A percentile compares a stretch with the other conserved stretches of the same genome.
These are phyloP conservation scores for Sporobolomyces roseus DNA, from an alignment of 768 basidiomycete genomes.

Conservation along the genomic window DNA sequence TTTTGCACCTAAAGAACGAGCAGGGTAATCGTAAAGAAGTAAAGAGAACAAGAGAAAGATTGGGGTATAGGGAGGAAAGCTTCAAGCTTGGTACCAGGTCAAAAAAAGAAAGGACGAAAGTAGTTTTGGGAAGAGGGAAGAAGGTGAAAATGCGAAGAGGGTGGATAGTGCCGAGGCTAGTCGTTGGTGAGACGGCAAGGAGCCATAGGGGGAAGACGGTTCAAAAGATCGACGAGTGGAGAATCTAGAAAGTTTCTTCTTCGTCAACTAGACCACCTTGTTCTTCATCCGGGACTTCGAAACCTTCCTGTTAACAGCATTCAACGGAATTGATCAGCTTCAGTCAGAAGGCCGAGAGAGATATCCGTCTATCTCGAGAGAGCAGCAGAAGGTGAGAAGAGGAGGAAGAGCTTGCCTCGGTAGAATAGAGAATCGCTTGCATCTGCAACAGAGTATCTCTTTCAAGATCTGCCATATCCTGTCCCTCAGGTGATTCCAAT, in stretches of 20 bases:
- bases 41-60: not conserved
- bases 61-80: too few species aligned
- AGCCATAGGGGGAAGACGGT: too few species aligned
- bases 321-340: not conserved
- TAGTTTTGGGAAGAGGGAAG: too few species aligned
- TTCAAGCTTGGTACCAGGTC: too few species aligned
- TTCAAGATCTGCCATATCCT: conserved; percentile 57
- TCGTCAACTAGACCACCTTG: conserved; percentile 57
- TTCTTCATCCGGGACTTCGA: conserved; percentile 75
- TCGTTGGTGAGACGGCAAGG: too few species aligned
- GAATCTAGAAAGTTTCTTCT: conserved; percentile 62
- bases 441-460: conserved; percentile 63
- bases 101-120: too few species aligned
- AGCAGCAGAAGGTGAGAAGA: not conserved
- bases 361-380: too few species aligned
- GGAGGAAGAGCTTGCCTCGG: conserved; percentile 63
- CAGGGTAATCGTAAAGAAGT: not conserved
- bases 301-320: conserved; percentile 75
- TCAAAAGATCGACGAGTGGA: too few species aligned
- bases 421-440: conserved; percentile 88
- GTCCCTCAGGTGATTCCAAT: conserved; percentile 53
- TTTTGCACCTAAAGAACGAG: too few species aligned
- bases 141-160: too few species aligned
- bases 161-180: too few species aligned
- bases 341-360: not conserved